Percentiles rank a stretch among this genome's conserved stretches.
These are phyloP conservation scores for Diplodia mutila DNA, from an alignment of 2,329 filamentous ascomycete species.

Conservation along the genomic window DNA sequence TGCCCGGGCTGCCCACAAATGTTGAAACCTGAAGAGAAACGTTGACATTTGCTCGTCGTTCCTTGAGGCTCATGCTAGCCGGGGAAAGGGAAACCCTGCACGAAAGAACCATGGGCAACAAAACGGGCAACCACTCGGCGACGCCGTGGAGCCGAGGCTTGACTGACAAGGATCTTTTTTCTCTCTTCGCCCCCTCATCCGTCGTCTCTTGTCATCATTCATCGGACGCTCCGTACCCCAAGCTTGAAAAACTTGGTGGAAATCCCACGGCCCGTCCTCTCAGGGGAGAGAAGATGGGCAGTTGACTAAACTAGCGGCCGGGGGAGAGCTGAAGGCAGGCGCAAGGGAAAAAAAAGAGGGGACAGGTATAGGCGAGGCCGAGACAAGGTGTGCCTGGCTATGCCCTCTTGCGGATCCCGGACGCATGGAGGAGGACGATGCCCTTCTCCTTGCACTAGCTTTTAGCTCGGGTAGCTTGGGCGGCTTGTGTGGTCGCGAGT, in stretches of 20 bases:
- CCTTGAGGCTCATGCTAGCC: neutral
- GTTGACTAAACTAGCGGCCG: neutral
- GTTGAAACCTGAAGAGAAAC: neutral
- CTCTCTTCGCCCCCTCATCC: neutral
- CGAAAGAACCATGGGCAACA: neutral
- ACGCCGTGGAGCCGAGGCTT: neutral
- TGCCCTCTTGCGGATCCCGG: neutral
- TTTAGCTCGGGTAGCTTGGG: neutral
- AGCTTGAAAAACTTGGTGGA: neutral
- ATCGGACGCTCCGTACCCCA: neutral
- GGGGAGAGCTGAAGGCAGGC: neutral
- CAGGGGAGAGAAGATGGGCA: neutral
- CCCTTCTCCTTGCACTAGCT: neutral
- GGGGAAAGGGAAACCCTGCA: neutral
- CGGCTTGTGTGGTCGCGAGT: neutral
- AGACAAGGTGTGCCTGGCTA: constrained; percentile 9
- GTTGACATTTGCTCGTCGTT: neutral
- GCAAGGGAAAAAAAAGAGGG: neutral
- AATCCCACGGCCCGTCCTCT: neutral
- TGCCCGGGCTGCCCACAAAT: neutral
- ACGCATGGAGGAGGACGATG: neutral
- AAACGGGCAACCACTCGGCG: neutral
- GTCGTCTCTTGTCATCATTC: neutral
- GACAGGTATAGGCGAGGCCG: constrained; percentile 17
- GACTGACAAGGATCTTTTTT: neutral